These are phyloP conservation scores for Marasmius fiardii DNA, from an alignment of 1,284 basidiomycete genomes.

Conservation along the genomic window DNA sequence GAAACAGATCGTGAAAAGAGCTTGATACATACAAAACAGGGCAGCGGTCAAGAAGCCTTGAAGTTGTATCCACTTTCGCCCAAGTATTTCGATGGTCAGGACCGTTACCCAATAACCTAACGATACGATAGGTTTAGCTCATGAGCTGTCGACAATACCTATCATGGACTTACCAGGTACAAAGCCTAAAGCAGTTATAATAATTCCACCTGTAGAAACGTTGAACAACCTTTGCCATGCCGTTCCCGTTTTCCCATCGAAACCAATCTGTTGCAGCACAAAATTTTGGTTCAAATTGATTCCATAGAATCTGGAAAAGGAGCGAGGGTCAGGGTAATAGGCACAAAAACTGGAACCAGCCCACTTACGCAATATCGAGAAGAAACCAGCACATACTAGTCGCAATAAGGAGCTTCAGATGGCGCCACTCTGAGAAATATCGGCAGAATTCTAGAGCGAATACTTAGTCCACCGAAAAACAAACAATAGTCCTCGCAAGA, in stretches of 20 bases:
- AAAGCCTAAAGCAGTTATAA: slow-evolving; percentile 70
- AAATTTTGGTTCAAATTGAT: slow-evolving; percentile 80
- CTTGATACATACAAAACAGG: slow-evolving; percentile 55
- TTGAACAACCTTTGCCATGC: slow-evolving; percentile 65
- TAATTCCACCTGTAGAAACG: slow-evolving; percentile 63
- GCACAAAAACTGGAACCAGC: neutral
- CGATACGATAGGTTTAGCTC: slow-evolving; percentile 23
- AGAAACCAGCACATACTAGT: slow-evolving; percentile 40
- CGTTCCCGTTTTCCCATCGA: slow-evolving; percentile 50
- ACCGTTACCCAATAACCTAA: slow-evolving; percentile 68
- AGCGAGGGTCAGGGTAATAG: neutral
- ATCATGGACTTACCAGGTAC: slow-evolving; percentile 54
- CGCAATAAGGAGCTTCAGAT: slow-evolving; percentile 36
- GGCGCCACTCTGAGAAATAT: slow-evolving; percentile 43
- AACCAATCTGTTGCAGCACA: slow-evolving; percentile 67
- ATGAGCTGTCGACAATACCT: slow-evolving; percentile 9
- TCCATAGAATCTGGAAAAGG: slow-evolving; percentile 57
- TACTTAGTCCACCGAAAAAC: neutral
- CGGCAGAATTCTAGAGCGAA: neutral
- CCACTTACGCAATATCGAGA: slow-evolving; percentile 37
- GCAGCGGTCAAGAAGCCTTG: slow-evolving; percentile 75
- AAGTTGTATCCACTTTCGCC: slow-evolving; percentile 73
- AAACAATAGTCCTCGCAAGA: neutral
- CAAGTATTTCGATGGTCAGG: slow-evolving; percentile 68
- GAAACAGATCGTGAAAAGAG: neutral